Evolutionary conservation across 352 stramenopile genomes (phyloP).

Genomic region (Globisporangium mamillatum): DNA sequence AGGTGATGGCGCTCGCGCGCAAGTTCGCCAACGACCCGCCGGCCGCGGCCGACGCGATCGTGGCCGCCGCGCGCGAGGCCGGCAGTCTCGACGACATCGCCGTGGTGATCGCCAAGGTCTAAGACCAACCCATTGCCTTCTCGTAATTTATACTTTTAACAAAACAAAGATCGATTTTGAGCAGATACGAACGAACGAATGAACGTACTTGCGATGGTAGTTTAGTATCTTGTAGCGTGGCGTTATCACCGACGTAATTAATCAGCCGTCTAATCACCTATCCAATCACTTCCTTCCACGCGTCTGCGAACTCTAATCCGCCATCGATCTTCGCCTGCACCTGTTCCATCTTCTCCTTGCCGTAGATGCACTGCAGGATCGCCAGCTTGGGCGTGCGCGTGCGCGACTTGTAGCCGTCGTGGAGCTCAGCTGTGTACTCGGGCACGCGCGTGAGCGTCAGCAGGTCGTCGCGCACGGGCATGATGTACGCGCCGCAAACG

Average conservation of each 20-base stretch:
- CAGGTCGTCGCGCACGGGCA: constrained; percentile 47
- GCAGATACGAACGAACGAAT: neutral
- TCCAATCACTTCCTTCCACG: constrained; percentile 28
- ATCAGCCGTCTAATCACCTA: neutral
- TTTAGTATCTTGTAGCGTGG: neutral
- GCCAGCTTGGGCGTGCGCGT: constrained; percentile 37
- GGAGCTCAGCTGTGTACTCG: constrained; percentile 50
- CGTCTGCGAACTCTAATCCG: constrained; percentile 39
- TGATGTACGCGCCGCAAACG: constrained; percentile 54
- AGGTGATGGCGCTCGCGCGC: constrained; percentile 44
- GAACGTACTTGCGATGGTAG: neutral
- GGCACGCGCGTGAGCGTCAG: constrained; percentile 44
- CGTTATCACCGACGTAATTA: too few species aligned
- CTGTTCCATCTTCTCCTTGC: constrained; percentile 28
- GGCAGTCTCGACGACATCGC: constrained; percentile 72
- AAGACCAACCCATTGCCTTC: neutral
- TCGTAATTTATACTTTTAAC: constrained; percentile 10
- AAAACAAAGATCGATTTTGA: constrained; percentile 9
- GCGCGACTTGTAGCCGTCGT: constrained; percentile 46
- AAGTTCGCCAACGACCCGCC: constrained; percentile 28
- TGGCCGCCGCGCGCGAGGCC: constrained; percentile 38
- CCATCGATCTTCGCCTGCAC: constrained; percentile 42
- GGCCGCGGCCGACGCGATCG: constrained; percentile 50
- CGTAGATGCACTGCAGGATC: constrained; percentile 62
- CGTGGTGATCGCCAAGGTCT: constrained; percentile 53